Base-by-base conservation (phyloP, 1,139 yeast species). In the Protomyces pachydermus region DNA sequence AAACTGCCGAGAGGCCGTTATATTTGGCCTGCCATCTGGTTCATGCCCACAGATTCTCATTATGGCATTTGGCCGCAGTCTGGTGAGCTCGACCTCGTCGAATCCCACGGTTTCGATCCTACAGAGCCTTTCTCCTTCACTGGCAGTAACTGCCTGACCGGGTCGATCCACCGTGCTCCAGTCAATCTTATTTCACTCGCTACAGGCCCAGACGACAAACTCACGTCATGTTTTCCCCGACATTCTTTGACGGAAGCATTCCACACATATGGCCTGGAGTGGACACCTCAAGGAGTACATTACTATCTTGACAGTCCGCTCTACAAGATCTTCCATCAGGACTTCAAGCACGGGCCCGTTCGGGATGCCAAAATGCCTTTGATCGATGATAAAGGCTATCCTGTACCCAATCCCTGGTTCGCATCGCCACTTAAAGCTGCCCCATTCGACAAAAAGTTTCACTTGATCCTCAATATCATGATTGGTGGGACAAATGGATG, bases 21-120 rank as follows among this genome's bases (percentile, higher is more conserved):
- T 67, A 18, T 67, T 23, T 67, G 69, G 69, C 69, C 69, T 5
- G 68, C 68, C 12, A 63, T 67, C 35, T 67, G 69, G 69, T 57
- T 67, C 65, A 38, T 67, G 60, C 69, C 69, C 18, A 55, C 50
- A 5, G 50, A 65, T 18, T 54, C 48, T 20, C 58, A 51, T 9
- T 67, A 67, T 39, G 69, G 69, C 34, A 50, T 51, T 16, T 67
- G 69, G 69, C 69, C 69, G 10, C 67, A 68, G 5, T 66, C 68
- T 3, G 69, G 69, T 9, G 69, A 67, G 60, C 67, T 67, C 42
- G 69, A 67, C 46, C 57, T 67, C 38, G 60, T 55, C 20, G 69
- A 67, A 54, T 54, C 67, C 20, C 64, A 67, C 8, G 68, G 69
- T 14, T 66, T 66, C 56, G 63, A 63, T 58, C 68, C 46, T 42